Percentiles rank a stretch among this genome's conserved stretches.
Evolutionary conservation across 306 rosid genomes (phyloP).

Genomic region (Lotus japonicus): DNA sequence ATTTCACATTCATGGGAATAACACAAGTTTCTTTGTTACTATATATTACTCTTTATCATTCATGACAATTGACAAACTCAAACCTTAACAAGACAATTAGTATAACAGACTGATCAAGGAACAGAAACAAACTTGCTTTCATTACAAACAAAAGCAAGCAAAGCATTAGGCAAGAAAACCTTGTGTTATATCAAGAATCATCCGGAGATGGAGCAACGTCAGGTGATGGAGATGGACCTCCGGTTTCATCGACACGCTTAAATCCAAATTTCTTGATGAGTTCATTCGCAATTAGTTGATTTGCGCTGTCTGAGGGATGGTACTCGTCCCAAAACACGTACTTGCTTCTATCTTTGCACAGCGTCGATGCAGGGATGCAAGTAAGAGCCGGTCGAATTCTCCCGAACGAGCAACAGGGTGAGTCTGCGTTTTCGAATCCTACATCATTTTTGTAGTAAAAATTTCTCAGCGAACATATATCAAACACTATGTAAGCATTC

Average conservation of each 20-base stretch:
- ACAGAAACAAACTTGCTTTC: background rate
- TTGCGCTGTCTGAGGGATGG: slow-evolving; percentile 86
- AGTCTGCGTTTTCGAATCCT: slow-evolving; percentile 75
- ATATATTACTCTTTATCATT: too few species aligned
- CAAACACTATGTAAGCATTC: too few species aligned
- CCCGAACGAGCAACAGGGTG: slow-evolving; percentile 89
- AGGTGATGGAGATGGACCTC: slow-evolving; percentile 26
- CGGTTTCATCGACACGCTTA: slow-evolving; percentile 8
- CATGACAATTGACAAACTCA: too few species aligned
- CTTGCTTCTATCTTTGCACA: slow-evolving; percentile 87
- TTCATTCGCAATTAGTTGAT: slow-evolving; percentile 63
- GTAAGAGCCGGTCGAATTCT: slow-evolving; percentile 79
- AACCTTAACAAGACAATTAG: too few species aligned
- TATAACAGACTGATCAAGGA: background rate
- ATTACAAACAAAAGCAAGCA: slow-evolving; percentile 12
- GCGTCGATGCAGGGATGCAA: slow-evolving; percentile 66
- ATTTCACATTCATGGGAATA: background rate
- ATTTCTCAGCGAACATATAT: too few species aligned
- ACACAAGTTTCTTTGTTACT: background rate
- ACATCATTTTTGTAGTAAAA: background rate
- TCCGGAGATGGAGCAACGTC: slow-evolving; percentile 41
- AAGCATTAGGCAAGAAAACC: background rate
- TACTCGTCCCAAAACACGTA: slow-evolving; percentile 97
- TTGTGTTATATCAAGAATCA: background rate
- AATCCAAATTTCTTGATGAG: slow-evolving; percentile 74